Evolutionary conservation across 192 early-diverging fungal genomes (phyloP).

Genomic region (Powellomyces hirtus): DNA sequence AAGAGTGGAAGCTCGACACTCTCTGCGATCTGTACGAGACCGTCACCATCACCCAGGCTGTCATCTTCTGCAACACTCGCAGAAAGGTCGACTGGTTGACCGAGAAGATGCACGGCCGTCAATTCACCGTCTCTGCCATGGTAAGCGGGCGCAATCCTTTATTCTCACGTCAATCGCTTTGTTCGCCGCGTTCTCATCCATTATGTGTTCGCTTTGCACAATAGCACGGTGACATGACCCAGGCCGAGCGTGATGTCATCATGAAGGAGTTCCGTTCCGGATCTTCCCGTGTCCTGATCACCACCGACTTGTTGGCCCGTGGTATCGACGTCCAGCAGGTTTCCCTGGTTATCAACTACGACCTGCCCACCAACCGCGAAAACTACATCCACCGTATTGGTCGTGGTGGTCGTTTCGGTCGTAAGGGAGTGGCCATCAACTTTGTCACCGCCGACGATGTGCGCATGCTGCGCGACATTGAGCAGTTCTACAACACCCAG

Average conservation of each 20-base stretch:
- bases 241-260: slow-evolving; percentile 90
- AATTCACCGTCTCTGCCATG: slow-evolving; percentile 97
- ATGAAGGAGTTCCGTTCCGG: slow-evolving; percentile 99
- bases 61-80: slow-evolving; percentile 99
- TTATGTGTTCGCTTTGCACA: slow-evolving; percentile 58
- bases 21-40: slow-evolving; percentile 98
- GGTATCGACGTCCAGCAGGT: slow-evolving; percentile 99
- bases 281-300: slow-evolving; percentile 94
- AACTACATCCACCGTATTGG: slow-evolving; percentile 99
- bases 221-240: slow-evolving; percentile 99
- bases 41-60: slow-evolving; percentile 96
- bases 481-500: slow-evolving; percentile 98
- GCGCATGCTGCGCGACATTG: slow-evolving; percentile 80
- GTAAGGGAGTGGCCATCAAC: slow-evolving; percentile 99
- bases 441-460: slow-evolving; percentile 98
- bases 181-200: too few relatives aligned
- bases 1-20: slow-evolving; percentile 99
- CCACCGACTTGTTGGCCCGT: slow-evolving; percentile 96
- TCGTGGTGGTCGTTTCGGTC: slow-evolving; percentile 99
- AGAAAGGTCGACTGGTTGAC: slow-evolving; percentile 99
- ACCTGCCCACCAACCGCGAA: slow-evolving; percentile 93
- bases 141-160: slow-evolving; percentile 21
- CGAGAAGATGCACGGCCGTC: slow-evolving; percentile 85
- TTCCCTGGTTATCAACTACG: slow-evolving; percentile 99
- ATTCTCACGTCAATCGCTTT: too few relatives aligned